Base-by-base conservation (phyloP, 768 basidiomycete genomes). In the Trametes maxima region DNA sequence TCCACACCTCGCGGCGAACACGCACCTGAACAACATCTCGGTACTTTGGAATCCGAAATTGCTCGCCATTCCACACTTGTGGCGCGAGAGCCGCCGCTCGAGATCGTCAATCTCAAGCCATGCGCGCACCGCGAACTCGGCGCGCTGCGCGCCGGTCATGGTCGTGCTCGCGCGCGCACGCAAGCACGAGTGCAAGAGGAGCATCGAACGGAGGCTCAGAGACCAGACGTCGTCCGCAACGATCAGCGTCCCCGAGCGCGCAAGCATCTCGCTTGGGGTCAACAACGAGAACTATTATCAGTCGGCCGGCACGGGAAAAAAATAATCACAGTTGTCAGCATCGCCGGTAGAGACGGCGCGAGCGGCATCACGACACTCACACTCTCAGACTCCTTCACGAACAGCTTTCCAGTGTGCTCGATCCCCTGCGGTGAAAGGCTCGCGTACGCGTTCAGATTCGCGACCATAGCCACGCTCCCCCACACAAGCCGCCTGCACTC, bases 401-500 rank as follows among this genome's bases (percentile, higher is more conserved):
- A 59, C 44, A 64, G 1, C 16, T 44, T 43, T n/a, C 46, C 47
- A 17, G 37, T 39, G 24, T 21, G 10, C 6, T 36, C 16, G 13
- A 45, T n/a, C 8, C 55, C 50, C 11, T 43, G 39, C 7, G 62
- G 57, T 1, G 48, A 33, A 44, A 86, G 78, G 22, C 78, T 79
- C 4, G 78, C 74, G 43, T 59, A 64, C 25, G 53, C 43, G 19
- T 54, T 59, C 47, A 53, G 7, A 52, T 88, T 74, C 1, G 88
- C 84, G 22, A 92, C 77, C 16, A 83, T 75, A 54, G 47, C 42
- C 2, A 64, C 53, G 36, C 46, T 39, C 4, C 39, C 33, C 62
- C 62, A 64, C 39, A 64, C 57, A 0, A 64, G 48, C 16, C 62
- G 39, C 21, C 62, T 40, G 24, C 56, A 46, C 49, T 64, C 62